These are phyloP conservation scores for Hyphopichia homilentoma DNA, from an alignment of 805 yeast genomes.

Conservation along the genomic window DNA sequence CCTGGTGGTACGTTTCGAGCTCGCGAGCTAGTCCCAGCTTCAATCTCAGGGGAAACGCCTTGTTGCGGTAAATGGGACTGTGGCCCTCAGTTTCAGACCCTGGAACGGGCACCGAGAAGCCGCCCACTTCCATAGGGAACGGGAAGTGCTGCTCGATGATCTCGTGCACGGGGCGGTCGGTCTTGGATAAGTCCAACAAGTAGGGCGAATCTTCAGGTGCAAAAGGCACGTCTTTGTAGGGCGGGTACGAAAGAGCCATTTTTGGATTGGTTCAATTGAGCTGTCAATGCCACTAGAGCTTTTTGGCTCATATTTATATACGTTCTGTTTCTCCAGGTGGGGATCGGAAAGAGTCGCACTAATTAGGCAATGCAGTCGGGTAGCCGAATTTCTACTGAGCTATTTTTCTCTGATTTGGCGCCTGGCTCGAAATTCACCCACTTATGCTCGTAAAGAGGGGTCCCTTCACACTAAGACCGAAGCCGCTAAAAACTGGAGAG, in stretches of 20 bases:
- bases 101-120: slow-evolving; percentile 8
- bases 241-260: not conserved
- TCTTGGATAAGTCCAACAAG: slow-evolving; percentile 3
- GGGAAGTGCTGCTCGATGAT: slow-evolving; percentile 5
- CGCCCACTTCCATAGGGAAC: slow-evolving; percentile 1
- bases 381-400: no score
- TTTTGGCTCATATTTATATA: no score
- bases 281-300: no score
- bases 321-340: no score
- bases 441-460: no score
- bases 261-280: no score
- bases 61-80: slow-evolving; percentile 29
- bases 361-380: no score
- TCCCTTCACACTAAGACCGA: no score
- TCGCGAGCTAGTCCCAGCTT: slow-evolving; percentile 27
- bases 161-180: slow-evolving; percentile 1
- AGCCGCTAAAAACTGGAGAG: no score
- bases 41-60: slow-evolving; percentile 16
- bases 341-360: not conserved
- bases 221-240: slow-evolving; percentile 1
- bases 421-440: no score
- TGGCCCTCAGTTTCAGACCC: slow-evolving; percentile 18
- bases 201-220: slow-evolving; percentile 6
- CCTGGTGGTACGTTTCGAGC: slow-evolving; percentile 34
- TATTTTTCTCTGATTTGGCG: no score